Base-by-base conservation (phyloP, 176 grass and related monocot genomes). In the Bothriochloa decipiens region DNA sequence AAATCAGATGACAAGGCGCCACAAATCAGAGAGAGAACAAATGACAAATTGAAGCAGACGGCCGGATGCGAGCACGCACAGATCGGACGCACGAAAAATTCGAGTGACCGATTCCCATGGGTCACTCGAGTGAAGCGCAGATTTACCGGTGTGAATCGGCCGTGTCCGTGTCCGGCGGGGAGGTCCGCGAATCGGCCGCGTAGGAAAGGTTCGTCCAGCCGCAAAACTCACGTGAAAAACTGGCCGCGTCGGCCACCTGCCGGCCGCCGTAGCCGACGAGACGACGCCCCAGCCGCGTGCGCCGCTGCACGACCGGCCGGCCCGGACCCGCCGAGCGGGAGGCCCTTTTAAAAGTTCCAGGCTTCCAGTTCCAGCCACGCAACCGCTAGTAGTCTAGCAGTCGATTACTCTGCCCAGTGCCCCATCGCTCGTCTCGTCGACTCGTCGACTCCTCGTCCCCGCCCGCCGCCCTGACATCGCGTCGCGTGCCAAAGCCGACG, bases 401-500 rank as follows among this genome's bases (percentile, higher is more conserved):
- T 55, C 20, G 17, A 20, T 32, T 39, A 13, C 33, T 68, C n/a
- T 68, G 67, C 69, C 7, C n/a, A 6, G 8, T 42, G 8, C 8
- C 1, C 4, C 43, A 18, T 26, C 15, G 27, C 2, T 65, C 27
- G 25, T 27, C 23, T 16, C 70, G 70, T 16, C 42, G 70, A 27
- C 40, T 72, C 23, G 70, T 16, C 42, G 70, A 27, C 40, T 72
- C 23, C 40, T 70, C 39, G 32, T 69, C n/a, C 79, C 39, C 18
- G 25, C 8, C 61, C 25, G 69, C 65, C 83, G 35, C 72, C 58
- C 61, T 86, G 83, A 72, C 84, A 75, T 90, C 80, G 84, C 84
- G 86, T 74, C 68, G 68, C 32, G 84, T 83, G 88, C 84, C 88
- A 87, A 90, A 87, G 89, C 84, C 80, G 80, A 83, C 80, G 89